phyloP scores from a whole-genome alignment of 345 rosid genomes.

The Punica granatum region DNA sequence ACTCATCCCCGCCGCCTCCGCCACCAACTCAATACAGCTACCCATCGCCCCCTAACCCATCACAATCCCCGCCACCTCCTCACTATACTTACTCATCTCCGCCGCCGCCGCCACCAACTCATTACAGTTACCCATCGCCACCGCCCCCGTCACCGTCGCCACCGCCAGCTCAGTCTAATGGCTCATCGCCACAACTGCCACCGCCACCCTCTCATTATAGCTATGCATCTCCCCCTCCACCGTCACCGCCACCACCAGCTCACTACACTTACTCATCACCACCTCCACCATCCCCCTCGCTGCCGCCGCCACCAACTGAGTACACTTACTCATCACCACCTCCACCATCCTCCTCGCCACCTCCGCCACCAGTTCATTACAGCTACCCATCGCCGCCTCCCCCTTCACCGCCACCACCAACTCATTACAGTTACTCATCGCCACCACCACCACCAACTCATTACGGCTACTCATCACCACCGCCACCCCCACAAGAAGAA shows the following conservation, averaged over 20 bases:
- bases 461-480: neutral
- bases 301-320: conserved; percentile 5
- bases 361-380: conserved; percentile 13
- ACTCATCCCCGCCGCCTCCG: conserved; percentile 3
- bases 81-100: neutral
- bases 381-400: conserved; percentile 1
- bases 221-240: conserved; percentile 10
- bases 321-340: conserved; percentile 10
- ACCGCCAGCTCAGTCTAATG: conserved; percentile 3
- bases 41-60: conserved; percentile 10
- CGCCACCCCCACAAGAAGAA: conserved; percentile 9
- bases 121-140: neutral
- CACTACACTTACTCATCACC: conserved; percentile 3
- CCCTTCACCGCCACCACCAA: conserved; percentile 8
- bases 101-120: conserved; percentile 8
- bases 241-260: conserved; percentile 1
- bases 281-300: conserved; percentile 13
- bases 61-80: conserved; percentile 8
- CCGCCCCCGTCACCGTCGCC: conserved; percentile 14
- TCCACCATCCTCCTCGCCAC: conserved; percentile 14
- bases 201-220: neutral
- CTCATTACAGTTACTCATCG: neutral
- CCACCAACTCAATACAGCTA: neutral
- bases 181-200: neutral
- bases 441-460: conserved; percentile 12